phyloP scores from a whole-genome alignment of 352 stramenopile genomes.

The Globisporangium recalcitrans region DNA sequence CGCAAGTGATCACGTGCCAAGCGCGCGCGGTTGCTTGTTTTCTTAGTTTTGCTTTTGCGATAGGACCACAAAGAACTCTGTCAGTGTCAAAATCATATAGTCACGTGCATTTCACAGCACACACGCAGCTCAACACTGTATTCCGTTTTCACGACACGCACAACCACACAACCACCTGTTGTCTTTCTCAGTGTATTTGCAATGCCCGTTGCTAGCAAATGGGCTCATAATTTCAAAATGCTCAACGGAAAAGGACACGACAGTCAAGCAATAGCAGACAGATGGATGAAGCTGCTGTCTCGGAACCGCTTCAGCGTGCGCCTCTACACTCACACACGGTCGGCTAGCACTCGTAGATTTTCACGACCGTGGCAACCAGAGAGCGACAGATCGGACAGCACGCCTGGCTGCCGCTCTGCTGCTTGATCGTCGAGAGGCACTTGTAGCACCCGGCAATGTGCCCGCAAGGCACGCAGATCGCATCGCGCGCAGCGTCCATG shows the following conservation, averaged over 20 bases:
- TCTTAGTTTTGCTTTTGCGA: slow-evolving; percentile 1
- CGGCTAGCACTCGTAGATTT: slow-evolving; percentile 37
- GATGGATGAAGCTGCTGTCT: too few relatives aligned
- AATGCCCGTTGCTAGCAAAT: background rate
- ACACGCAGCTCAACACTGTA: background rate
- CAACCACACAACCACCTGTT: too few relatives aligned
- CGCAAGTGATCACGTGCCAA: slow-evolving; percentile 30
- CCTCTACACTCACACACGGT: background rate
- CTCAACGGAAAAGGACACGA: background rate
- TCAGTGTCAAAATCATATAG: slow-evolving; percentile 14
- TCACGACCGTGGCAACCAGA: slow-evolving; percentile 36
- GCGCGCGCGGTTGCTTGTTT: background rate
- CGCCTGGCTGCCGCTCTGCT: slow-evolving; percentile 13
- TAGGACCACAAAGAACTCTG: background rate
- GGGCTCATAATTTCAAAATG: background rate
- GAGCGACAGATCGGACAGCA: slow-evolving; percentile 45
- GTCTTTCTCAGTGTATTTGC: background rate
- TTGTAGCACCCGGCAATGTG: slow-evolving; percentile 42
- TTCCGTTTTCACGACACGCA: too few relatives aligned
- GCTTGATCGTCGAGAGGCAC: slow-evolving; percentile 37
- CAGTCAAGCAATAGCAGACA: background rate
- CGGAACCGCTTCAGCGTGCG: background rate
- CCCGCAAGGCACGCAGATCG: slow-evolving; percentile 48
- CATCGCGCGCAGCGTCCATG: slow-evolving; percentile 34
- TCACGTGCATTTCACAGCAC: slow-evolving; percentile 5